Conservation (phyloP, 2,329 filamentous ascomycete species). For the Grosmannia huntii region DNA sequence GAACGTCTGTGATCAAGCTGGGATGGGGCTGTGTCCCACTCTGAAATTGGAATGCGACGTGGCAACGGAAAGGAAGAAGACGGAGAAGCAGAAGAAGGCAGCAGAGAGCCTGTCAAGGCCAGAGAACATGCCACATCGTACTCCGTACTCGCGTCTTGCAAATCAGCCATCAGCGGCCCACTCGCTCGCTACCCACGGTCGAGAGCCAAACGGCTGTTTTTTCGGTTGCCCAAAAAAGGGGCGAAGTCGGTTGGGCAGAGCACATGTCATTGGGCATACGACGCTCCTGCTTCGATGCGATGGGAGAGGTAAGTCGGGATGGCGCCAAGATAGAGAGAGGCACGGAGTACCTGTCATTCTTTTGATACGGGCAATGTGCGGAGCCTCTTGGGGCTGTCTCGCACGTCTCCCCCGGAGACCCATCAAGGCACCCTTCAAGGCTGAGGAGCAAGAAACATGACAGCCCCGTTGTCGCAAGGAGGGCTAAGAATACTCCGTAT, state of each 20-base stretch:
- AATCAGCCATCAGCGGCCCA: no score
- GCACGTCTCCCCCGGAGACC: no score
- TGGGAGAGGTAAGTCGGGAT: no score
- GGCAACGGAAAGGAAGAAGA: background rate
- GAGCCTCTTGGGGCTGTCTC: background rate
- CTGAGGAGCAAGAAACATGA: background rate
- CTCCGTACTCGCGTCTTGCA: no score
- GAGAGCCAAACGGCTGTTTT: background rate
- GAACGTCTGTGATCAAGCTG: background rate
- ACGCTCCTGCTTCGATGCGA: no score
- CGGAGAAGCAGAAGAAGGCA: background rate
- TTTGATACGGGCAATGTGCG: background rate
- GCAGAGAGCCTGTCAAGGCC: no score
- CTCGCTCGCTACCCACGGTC: background rate
- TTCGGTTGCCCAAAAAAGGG: background rate
- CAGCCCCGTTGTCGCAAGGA: background rate
- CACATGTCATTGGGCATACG: background rate
- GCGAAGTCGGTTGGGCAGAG: no score
- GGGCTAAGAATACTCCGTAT: background rate
- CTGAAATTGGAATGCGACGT: background rate
- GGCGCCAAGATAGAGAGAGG: no score
- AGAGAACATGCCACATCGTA: no score
- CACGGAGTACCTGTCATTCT: background rate
- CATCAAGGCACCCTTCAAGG: background rate
- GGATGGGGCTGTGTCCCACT: background rate